These are phyloP conservation scores for Iberis pinnata DNA, from an alignment of 345 rosid genomes.

Conservation along the genomic window DNA sequence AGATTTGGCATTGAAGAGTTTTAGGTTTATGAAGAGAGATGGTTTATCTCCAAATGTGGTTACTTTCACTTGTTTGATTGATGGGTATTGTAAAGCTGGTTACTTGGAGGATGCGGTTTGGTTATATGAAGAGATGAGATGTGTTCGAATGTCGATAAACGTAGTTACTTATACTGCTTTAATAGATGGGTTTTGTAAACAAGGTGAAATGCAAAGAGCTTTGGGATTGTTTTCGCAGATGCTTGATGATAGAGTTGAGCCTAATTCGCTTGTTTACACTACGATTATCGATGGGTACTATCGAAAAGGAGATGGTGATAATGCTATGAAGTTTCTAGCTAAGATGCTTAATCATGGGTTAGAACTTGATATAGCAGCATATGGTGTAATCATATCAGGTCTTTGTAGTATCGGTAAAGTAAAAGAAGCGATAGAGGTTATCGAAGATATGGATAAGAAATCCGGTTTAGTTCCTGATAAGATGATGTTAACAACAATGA, in stretches of 20 bases:
- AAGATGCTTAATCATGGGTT: constrained; percentile 34
- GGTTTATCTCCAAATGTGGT: constrained; percentile 34
- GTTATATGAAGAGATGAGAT: constrained; percentile 33
- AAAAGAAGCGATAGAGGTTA: constrained; percentile 22
- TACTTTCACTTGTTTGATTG: constrained; percentile 42
- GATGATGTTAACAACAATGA: constrained; percentile 35
- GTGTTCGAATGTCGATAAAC: constrained; percentile 25
- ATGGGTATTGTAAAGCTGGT: constrained; percentile 37
- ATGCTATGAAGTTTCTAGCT: constrained; percentile 32
- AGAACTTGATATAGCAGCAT: constrained; percentile 31
- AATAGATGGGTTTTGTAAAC: constrained; percentile 38
- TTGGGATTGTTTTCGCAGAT: constrained; percentile 27
- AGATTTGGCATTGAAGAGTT: constrained; percentile 23
- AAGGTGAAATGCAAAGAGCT: constrained; percentile 34
- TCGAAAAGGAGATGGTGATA: constrained; percentile 28
- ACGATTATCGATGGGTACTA: constrained; percentile 35
- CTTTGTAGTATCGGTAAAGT: constrained; percentile 33
- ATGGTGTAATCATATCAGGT: constrained; percentile 35
- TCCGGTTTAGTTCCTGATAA: constrained; percentile 33
- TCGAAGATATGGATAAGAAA: constrained; percentile 32
- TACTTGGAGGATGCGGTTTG: constrained; percentile 31
- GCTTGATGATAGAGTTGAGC: constrained; percentile 25
- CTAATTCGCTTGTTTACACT: constrained; percentile 33
- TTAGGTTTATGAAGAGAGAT: constrained; percentile 34
- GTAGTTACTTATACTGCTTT: constrained; percentile 32